Evolutionary conservation across 2,329 filamentous ascomycete genomes (phyloP).

Genomic region (Botryotinia convoluta): DNA sequence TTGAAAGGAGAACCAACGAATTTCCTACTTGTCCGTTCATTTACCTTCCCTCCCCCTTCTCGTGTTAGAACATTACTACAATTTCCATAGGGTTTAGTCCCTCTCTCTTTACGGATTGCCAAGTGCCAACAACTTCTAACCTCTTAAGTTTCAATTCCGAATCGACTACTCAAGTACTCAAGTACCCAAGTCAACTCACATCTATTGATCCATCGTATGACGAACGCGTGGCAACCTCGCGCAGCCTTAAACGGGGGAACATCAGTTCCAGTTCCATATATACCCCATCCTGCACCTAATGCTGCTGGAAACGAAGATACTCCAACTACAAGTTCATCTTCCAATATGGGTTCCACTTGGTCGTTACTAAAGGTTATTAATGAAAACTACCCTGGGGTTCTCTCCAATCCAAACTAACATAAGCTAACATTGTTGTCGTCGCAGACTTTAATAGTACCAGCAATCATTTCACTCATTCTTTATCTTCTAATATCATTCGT

Average conservation of each 20-base stretch:
- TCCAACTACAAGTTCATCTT: conserved; percentile 8
- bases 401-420: background rate
- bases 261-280: conserved; percentile 16
- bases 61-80: background rate
- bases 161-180: background rate
- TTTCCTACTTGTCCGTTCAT: background rate
- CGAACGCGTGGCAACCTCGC: conserved; percentile 13
- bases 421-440: conserved; percentile 5
- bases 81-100: conserved; percentile 8
- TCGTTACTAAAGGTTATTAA: conserved; percentile 36
- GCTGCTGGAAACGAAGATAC: conserved; percentile 35
- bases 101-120: background rate
- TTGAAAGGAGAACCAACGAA: background rate
- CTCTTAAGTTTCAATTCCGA: background rate
- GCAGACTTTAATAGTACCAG: conserved; percentile 69
- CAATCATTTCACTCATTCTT: conserved; percentile 65
- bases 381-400: background rate
- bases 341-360: conserved; percentile 33
- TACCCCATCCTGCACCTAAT: conserved; percentile 36
- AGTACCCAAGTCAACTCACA: background rate
- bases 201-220: conserved; percentile 6
- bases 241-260: background rate
- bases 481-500: conserved; percentile 66
- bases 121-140: background rate
- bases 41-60: background rate